Evolutionary conservation across 441 rosid species (phyloP).

Genomic region (Brassica hybrid): DNA sequence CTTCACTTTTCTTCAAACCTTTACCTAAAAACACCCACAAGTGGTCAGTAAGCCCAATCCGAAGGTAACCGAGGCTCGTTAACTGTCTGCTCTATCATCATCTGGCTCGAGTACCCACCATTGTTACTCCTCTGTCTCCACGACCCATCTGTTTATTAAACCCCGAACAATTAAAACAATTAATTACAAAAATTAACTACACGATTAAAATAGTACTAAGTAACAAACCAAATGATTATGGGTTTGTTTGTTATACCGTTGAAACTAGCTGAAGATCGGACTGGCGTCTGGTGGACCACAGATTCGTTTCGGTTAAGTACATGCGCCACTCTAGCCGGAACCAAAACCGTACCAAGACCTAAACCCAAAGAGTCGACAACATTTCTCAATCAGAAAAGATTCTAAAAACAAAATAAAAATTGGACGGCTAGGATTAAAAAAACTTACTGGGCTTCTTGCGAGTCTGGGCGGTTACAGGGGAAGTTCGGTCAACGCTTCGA

Average conservation of each 20-base stretch:
- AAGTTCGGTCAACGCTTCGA: slow-evolving; percentile 44
- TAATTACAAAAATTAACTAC: background rate
- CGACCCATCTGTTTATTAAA: slow-evolving; percentile 26
- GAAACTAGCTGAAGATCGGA: slow-evolving; percentile 31
- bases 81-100: slow-evolving; percentile 26
- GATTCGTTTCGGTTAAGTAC: slow-evolving; percentile 59
- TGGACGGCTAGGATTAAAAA: background rate
- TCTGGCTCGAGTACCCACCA: slow-evolving; percentile 27
- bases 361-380: background rate
- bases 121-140: slow-evolving; percentile 33
- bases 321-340: slow-evolving; percentile 78
- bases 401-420: background rate
- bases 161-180: background rate
- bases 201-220: background rate
- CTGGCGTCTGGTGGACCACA: slow-evolving; percentile 44
- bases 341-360: slow-evolving; percentile 62
- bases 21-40: slow-evolving; percentile 8
- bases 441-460: slow-evolving; percentile 63
- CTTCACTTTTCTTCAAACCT: background rate
- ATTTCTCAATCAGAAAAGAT: background rate
- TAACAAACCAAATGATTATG: background rate
- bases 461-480: slow-evolving; percentile 45
- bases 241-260: slow-evolving; percentile 6
- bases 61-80: slow-evolving; percentile 36
- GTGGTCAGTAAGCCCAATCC: slow-evolving; percentile 40